Percentiles rank a stretch among this genome's conserved stretches.
Evolutionary conservation across 768 basidiomycete species (phyloP).

Genomic region (Auricularia heimuer): DNA sequence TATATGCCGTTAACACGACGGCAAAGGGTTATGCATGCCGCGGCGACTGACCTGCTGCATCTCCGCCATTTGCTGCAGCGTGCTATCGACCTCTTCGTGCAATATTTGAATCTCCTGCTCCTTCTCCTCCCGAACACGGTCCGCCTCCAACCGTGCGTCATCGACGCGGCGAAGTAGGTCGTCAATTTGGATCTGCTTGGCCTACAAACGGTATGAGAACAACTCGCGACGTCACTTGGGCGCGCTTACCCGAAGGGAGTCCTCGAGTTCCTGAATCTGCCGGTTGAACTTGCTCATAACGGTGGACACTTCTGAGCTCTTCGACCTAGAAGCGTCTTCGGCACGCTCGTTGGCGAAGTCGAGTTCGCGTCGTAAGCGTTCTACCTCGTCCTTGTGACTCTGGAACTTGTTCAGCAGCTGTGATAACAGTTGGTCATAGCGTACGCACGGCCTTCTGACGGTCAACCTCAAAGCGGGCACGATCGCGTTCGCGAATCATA

Average conservation of each 20-base stretch:
- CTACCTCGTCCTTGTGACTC: conserved; percentile 91
- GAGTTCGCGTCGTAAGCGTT: conserved; percentile 84
- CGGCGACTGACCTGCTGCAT: conserved; percentile 56
- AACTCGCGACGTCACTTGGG: not conserved
- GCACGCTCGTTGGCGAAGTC: conserved; percentile 96
- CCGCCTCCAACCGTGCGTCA: conserved; percentile 61
- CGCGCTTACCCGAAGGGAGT: conserved; percentile 69
- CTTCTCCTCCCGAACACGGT: conserved; percentile 84
- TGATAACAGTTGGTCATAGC: not conserved
- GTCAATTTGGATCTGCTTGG: conserved; percentile 95
- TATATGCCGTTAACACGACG: conserved; percentile 22
- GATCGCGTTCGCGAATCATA: conserved; percentile 96
- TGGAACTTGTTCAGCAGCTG: conserved; percentile 8
- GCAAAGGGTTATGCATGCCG: conserved; percentile 5
- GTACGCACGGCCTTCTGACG: conserved; percentile 63
- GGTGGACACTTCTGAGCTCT: conserved; percentile 84
- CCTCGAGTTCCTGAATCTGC: conserved; percentile 92
- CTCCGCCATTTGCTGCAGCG: conserved; percentile 79
- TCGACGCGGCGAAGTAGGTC: conserved; percentile 79
- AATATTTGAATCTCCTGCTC: conserved; percentile 94
- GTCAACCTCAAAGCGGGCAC: conserved; percentile 92
- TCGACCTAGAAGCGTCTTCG: conserved; percentile 82
- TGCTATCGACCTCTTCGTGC: conserved; percentile 91
- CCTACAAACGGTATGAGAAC: conserved; percentile 30
- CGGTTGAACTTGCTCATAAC: conserved; percentile 91